These are phyloP conservation scores for Lecanosticta acicola DNA, from an alignment of 2,329 filamentous ascomycete species.

Conservation along the genomic window DNA sequence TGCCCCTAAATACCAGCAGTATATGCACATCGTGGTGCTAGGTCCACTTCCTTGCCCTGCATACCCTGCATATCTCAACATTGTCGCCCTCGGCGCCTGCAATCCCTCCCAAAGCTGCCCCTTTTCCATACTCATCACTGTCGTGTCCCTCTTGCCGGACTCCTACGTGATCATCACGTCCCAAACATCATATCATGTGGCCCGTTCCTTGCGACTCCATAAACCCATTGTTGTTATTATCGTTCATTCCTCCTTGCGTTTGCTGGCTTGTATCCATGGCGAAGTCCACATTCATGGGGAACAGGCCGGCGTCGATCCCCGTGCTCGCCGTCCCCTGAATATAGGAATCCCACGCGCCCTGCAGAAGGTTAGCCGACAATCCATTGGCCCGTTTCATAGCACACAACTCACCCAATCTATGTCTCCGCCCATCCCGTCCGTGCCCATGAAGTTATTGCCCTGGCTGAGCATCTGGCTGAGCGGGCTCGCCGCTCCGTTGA, in stretches of 20 bases:
- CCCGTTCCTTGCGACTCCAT: slow-evolving; percentile 30
- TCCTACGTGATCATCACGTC: not conserved
- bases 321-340: slow-evolving; percentile 52
- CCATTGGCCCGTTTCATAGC: too few relatives aligned
- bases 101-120: not conserved
- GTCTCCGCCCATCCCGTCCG: slow-evolving; percentile 46
- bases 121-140: slow-evolving; percentile 2
- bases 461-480: slow-evolving; percentile 31
- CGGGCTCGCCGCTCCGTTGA: slow-evolving; percentile 28
- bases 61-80: too few relatives aligned
- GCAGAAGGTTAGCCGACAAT: slow-evolving; percentile 7
- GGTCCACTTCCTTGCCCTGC: too few relatives aligned
- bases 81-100: too few relatives aligned
- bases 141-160: not conserved
- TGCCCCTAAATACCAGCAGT: too few relatives aligned
- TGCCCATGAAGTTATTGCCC: slow-evolving; percentile 45
- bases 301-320: slow-evolving; percentile 39
- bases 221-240: slow-evolving; percentile 26
- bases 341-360: slow-evolving; percentile 66
- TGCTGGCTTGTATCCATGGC: slow-evolving; percentile 28
- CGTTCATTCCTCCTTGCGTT: slow-evolving; percentile 14
- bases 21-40: too few relatives aligned
- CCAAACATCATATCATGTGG: slow-evolving; percentile 3
- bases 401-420: slow-evolving; percentile 55
- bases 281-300: slow-evolving; percentile 38